phyloP scores from a whole-genome alignment of 2,329 filamentous ascomycete species.

The Chlorencoelia australis region DNA sequence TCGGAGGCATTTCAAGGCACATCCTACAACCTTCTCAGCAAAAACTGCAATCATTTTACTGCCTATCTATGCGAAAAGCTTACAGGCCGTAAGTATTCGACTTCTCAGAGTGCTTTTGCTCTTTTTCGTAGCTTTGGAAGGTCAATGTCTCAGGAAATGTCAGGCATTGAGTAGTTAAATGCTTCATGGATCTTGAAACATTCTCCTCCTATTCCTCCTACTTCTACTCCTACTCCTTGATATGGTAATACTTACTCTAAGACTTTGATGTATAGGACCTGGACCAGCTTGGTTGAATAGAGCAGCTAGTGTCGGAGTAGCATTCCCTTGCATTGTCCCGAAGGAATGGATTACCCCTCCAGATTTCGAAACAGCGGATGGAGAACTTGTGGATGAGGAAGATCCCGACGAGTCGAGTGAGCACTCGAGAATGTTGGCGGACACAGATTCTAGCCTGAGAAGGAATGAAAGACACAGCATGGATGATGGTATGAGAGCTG shows the following conservation, averaged over 20 bases:
- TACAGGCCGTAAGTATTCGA: conserved; percentile 57
- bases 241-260: no score
- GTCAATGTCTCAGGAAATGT: no score
- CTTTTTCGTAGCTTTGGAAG: no score
- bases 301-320: conserved; percentile 73
- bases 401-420: conserved; percentile 40
- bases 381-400: conserved; percentile 48
- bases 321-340: conserved; percentile 73
- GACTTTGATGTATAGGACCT: no score
- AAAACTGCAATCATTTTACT: conserved; percentile 87
- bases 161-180: no score
- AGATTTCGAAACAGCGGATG: conserved; percentile 63
- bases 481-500: conserved; percentile 12
- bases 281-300: conserved; percentile 73
- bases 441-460: conserved; percentile 21
- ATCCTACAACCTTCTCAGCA: conserved; percentile 70
- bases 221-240: no score
- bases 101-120: no score
- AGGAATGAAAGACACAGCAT: conserved; percentile 22
- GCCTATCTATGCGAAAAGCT: conserved; percentile 64
- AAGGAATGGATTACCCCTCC: conserved; percentile 73
- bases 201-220: no score
- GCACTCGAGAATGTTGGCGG: conserved; percentile 46
- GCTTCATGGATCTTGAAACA: no score
- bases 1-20: conserved; percentile 66